phyloP scores from a whole-genome alignment of 2,329 filamentous ascomycete genomes.

The Alternaria rosae region DNA sequence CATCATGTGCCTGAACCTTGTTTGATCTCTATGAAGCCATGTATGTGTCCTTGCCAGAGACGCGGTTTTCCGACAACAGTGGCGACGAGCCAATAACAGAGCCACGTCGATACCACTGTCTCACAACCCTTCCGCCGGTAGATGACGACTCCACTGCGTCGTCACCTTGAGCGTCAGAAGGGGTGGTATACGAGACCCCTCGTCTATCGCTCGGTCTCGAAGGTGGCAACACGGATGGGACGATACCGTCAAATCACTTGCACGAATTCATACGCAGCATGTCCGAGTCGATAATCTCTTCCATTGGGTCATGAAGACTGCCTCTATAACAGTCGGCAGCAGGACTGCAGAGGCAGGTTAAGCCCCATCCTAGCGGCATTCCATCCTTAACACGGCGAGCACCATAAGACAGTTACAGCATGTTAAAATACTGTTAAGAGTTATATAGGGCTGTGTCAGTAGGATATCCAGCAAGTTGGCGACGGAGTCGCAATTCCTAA shows the following conservation, averaged over 20 bases:
- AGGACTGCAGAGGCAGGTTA: neutral
- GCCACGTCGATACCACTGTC: slow-evolving; percentile 3
- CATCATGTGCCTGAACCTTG: slow-evolving; percentile 8
- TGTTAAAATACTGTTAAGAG: no score
- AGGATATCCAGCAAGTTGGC: no score
- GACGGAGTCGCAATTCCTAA: no score
- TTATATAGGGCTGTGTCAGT: no score
- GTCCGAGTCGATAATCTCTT: slow-evolving; percentile 7
- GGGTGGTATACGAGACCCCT: slow-evolving; percentile 7
- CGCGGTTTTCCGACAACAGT: slow-evolving; percentile 28
- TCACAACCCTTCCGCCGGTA: slow-evolving; percentile 69
- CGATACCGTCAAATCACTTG: slow-evolving; percentile 18
- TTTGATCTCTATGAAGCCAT: slow-evolving; percentile 34
- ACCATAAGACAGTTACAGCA: no score
- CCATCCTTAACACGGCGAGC: no score
- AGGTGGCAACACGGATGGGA: slow-evolving; percentile 14
- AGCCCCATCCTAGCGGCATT: neutral
- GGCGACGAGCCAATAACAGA: slow-evolving; percentile 14
- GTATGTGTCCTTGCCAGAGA: slow-evolving; percentile 30
- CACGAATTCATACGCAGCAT: slow-evolving; percentile 10
- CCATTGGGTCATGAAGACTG: slow-evolving; percentile 69
- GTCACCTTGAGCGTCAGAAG: slow-evolving; percentile 51
- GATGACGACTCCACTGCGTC: slow-evolving; percentile 72
- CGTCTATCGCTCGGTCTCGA: slow-evolving; percentile 6
- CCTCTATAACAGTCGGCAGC: slow-evolving; percentile 73